Base-by-base conservation (phyloP, 2,329 filamentous ascomycete genomes). In the Cryoendolithus antarcticus region DNA sequence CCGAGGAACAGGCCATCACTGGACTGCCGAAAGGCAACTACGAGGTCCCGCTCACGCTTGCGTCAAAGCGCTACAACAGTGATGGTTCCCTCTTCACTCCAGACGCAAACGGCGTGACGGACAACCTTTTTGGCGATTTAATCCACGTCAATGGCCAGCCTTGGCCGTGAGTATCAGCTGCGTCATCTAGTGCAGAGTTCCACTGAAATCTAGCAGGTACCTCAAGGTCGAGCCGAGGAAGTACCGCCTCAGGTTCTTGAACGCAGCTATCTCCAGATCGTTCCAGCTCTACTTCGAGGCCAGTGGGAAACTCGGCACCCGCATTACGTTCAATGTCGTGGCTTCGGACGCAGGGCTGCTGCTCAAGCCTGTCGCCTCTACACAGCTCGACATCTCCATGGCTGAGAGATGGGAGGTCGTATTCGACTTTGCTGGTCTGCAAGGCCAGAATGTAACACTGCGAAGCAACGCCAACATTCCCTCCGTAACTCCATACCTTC, bases 101-200 rank as follows among this genome's bases (percentile, higher is more conserved):
- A 0, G 59, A 57, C 1, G 58, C 62, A 11, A 66, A 73, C 45
- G 12, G 12, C 9, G 38, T 36, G 6, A 55, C 57, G 1, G 58
- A 59, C 21, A 69, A 64, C 43, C 58, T 74, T 10, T 75, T 65
- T 49, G 73, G 73, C 28, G 73, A 77, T 47, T 56, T 72, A 1
- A 72, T 75, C 35, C 65, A 75, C 32, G 72, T 75, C 40, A 76
- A 77, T 46, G 69, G 68, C 1, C 66, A 72, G 43, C 73, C 73
- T 3, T 77, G 73, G 73, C 74, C 74, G n/a, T n/a, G n/a, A n/a
- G n/a, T n/a, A n/a, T n/a, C n/a, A n/a, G n/a, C n/a, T n/a, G n/a
- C n/a, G n/a, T n/a, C n/a, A n/a, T n/a, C n/a, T n/a, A n/a, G n/a
- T n/a, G n/a, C n/a, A n/a, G n/a, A n/a, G n/a, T n/a, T n/a, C n/a